phyloP scores from a whole-genome alignment of 371 early-diverging fungal species.

The Mortierella sp. region DNA sequence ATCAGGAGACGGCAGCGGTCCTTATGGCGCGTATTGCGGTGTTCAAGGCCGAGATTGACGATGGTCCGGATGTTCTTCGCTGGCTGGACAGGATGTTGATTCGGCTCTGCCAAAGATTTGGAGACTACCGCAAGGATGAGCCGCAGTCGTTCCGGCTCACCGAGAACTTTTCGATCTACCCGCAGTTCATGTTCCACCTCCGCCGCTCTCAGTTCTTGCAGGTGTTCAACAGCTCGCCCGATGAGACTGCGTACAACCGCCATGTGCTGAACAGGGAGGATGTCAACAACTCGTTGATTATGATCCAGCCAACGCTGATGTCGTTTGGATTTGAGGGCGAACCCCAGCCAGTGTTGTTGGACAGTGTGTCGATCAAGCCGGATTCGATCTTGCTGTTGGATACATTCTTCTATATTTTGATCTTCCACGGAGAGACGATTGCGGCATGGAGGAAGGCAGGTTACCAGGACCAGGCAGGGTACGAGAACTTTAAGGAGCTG shows the following conservation, averaged over 20 bases:
- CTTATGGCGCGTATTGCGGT: conserved; percentile 99
- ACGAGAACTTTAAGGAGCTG: conserved; percentile 95
- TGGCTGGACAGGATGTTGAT: conserved; percentile 99
- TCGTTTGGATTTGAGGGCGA: conserved; percentile 93
- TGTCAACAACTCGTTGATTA: conserved; percentile 95
- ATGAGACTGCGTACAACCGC: conserved; percentile 99
- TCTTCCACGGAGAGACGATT: conserved; percentile 96
- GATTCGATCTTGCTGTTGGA: conserved; percentile 98
- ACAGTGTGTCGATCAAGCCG: conserved; percentile 97
- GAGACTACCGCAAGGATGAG: conserved; percentile 97
- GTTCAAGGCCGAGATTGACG: conserved; percentile 98
- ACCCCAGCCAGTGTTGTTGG: conserved; percentile 96
- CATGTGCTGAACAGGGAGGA: conserved; percentile 96
- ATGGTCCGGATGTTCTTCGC: conserved; percentile 98
- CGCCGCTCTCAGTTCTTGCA: conserved; percentile 98
- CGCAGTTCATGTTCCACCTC: conserved; percentile 99
- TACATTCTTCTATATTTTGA: conserved; percentile 98
- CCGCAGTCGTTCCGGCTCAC: conserved; percentile 92
- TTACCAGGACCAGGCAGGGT: conserved; percentile 92
- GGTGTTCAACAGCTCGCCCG: conserved; percentile 99
- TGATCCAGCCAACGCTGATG: conserved; percentile 99
- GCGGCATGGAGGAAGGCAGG: conserved; percentile 95
- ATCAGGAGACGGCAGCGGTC: conserved; percentile 99
- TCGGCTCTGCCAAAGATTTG: conserved; percentile 97
- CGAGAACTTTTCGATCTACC: conserved; percentile 97